Evolutionary conservation across 257 asterid genomes (phyloP), one percentile per base, ranked within the genome.

Genomic region (Solanum sejunctum): DNA sequence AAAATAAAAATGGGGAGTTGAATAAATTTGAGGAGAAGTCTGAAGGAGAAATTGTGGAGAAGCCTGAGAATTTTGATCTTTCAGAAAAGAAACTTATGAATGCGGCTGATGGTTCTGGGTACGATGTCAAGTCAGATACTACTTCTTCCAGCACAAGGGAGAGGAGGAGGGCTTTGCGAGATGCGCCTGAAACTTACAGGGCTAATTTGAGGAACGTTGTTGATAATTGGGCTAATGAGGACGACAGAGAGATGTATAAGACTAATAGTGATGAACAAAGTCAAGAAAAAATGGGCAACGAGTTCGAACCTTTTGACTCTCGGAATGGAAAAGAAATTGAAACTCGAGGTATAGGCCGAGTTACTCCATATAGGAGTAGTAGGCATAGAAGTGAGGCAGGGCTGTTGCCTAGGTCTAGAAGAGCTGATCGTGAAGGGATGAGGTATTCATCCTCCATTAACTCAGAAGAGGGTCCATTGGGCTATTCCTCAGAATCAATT

Each of bases 1-100:
- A 89, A 87, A 91, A 88, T 89, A 91, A 90, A 64, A 93, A 88
- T 55, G 92, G 89, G 86, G 94, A 89, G 88, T 86, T 87, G 91
- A 94, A 93, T 82, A 70, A 88, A 82, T 88, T 91, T 73, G 90
- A 92, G 28, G 94, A 87, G 49, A 93, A 86, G 87, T 89, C 93
- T 69, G 93, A 89, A 52, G 95, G 91, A 89, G 96, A 87, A 67
- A 89, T 85, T 75, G 52, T 92, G 80, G 92, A 89, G 87, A 92
- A 89, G 82, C 89, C 86, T 70, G 89, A 87, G 82, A 89, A 87
- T 85, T 80, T 84, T 85, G 87, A 83, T 51, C 70, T 82, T 80
- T 88, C 90, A 18, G 92, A 85, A 77, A 87, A 90, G 77, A 86
- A 85, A 88, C 88, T 55, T 85, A 79, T 84, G 88, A 91, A 89